Percentiles rank a stretch among this genome's conserved stretches.
Conservation (phyloP, 768 basidiomycete species). For the Auricularia sp. region DNA sequence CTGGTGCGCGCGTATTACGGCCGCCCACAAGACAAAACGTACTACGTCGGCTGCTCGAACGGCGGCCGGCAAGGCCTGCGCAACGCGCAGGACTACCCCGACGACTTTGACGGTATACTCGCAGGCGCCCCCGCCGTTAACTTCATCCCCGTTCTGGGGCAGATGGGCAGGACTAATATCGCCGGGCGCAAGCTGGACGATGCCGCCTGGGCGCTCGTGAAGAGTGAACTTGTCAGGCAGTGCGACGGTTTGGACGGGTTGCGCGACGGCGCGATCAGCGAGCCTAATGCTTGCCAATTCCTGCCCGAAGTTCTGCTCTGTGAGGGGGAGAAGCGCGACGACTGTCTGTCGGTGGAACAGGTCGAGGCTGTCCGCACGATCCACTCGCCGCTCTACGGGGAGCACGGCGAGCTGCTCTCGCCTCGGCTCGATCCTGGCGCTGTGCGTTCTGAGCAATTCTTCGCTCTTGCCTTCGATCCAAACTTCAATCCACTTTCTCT, state of each 20-base stretch:
- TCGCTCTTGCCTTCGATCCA: too few relatives aligned
- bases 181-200: too few relatives aligned
- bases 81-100: constrained; percentile 19
- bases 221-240: constrained; percentile 22
- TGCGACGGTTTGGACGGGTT: constrained; percentile 25
- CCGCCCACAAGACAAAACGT: constrained; percentile 14
- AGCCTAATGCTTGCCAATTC: constrained; percentile 20
- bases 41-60: constrained; percentile 23
- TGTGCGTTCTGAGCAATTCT: constrained; percentile 8
- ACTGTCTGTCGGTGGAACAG: constrained; percentile 20
- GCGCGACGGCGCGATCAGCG: constrained; percentile 21
- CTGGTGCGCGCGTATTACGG: constrained; percentile 20
- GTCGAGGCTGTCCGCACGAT: constrained; percentile 19
- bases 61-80: constrained; percentile 25
- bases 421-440: constrained; percentile 22
- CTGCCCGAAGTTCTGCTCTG: constrained; percentile 22
- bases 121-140: constrained; percentile 24
- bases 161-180: too few relatives aligned
- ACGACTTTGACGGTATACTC: constrained; percentile 25
- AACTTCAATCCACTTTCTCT: too few relatives aligned
- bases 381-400: constrained; percentile 19
- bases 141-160: not conserved
- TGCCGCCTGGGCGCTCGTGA: constrained; percentile 14
- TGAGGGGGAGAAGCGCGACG: constrained; percentile 4
- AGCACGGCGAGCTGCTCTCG: constrained; percentile 16